phyloP scores from a whole-genome alignment of 345 rosid species.

The Adansonia digitata region DNA sequence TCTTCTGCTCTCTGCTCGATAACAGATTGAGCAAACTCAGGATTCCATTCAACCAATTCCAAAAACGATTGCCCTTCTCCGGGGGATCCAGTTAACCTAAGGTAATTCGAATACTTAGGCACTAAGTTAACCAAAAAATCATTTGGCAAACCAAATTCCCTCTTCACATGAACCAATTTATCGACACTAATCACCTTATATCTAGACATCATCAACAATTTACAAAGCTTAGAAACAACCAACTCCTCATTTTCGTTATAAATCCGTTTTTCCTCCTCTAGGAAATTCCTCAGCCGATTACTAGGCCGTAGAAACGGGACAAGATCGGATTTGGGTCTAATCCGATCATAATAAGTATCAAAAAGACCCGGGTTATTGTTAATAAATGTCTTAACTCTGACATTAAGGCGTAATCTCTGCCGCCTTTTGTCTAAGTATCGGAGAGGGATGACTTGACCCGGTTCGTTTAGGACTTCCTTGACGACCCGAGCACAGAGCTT shows the following conservation, averaged over 20 bases:
- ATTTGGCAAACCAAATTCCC: slow-evolving; percentile 84
- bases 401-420: slow-evolving; percentile 55
- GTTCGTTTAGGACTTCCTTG: slow-evolving; percentile 71
- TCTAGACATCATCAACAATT: slow-evolving; percentile 79
- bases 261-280: slow-evolving; percentile 61
- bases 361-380: slow-evolving; percentile 52
- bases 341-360: slow-evolving; percentile 52
- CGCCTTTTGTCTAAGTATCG: slow-evolving; percentile 75
- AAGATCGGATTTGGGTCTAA: slow-evolving; percentile 56
- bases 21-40: slow-evolving; percentile 53
- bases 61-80: slow-evolving; percentile 60
- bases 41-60: slow-evolving; percentile 64
- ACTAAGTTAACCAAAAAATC: slow-evolving; percentile 65
- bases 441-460: slow-evolving; percentile 70
- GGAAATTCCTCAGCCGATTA: slow-evolving; percentile 45
- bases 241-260: slow-evolving; percentile 40
- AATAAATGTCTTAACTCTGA: slow-evolving; percentile 45
- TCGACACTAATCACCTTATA: slow-evolving; percentile 53
- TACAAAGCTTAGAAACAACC: slow-evolving; percentile 68
- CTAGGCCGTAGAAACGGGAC: slow-evolving; percentile 58
- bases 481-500: slow-evolving; percentile 64
- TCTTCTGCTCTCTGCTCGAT: slow-evolving; percentile 63
- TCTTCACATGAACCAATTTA: slow-evolving; percentile 70
- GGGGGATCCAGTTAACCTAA: slow-evolving; percentile 48
- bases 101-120: slow-evolving; percentile 57